phyloP scores from a whole-genome alignment of 345 rosid species.

The Cochlearia excelsa region DNA sequence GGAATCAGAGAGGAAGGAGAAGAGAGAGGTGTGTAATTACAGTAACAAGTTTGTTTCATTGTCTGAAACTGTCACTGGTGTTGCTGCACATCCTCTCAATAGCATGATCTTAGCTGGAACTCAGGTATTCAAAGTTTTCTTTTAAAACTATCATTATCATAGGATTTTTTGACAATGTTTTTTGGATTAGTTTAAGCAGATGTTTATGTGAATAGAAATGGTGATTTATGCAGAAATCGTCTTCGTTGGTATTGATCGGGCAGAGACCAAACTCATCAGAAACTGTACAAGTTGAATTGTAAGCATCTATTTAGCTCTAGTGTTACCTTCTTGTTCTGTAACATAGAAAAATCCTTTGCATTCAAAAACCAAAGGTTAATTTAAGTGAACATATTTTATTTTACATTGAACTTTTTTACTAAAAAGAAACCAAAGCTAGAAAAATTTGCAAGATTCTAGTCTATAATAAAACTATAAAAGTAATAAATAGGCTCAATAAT shows the following conservation, averaged over 20 bases:
- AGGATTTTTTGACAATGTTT: too few species aligned
- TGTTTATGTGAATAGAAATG: too few species aligned
- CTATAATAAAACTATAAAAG: too few species aligned
- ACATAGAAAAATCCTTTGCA: background rate
- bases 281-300: conserved; percentile 23
- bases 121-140: conserved; percentile 45
- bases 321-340: conserved; percentile 12
- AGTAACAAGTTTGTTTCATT: conserved; percentile 73
- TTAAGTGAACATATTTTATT: too few species aligned
- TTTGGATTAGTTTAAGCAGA: too few species aligned
- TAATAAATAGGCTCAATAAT: too few species aligned
- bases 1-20: conserved; percentile 35
- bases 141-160: background rate
- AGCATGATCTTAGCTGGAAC: conserved; percentile 79
- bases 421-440: too few species aligned
- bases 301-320: conserved; percentile 23
- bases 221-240: too few species aligned
- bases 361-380: too few species aligned
- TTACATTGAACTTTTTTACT: too few species aligned
- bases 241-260: too few species aligned
- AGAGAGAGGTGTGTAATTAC: conserved; percentile 35
- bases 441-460: too few species aligned
- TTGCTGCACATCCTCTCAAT: conserved; percentile 73
- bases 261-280: conserved; percentile 12
- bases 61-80: conserved; percentile 63